These are phyloP conservation scores for Cyberlindnera maritima DNA, from an alignment of 805 yeast genomes.

Conservation along the genomic window DNA sequence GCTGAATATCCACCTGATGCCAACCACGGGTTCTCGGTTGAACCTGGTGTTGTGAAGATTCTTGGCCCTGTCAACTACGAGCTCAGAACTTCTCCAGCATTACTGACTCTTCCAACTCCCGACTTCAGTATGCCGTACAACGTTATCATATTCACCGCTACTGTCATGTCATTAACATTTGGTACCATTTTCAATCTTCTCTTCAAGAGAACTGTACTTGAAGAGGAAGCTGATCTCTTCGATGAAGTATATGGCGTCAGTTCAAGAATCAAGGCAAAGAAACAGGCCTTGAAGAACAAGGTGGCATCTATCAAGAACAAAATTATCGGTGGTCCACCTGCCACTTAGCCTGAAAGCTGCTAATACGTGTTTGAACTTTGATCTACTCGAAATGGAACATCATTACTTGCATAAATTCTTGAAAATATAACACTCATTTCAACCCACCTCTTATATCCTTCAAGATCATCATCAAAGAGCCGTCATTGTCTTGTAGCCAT, in stretches of 20 bases:
- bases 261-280: constrained; percentile 7
- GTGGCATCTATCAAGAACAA: neutral
- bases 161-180: constrained; percentile 88
- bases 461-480: constrained; percentile 31
- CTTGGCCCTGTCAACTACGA: constrained; percentile 43
- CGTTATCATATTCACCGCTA: constrained; percentile 89
- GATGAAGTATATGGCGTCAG: constrained; percentile 19
- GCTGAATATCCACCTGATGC: constrained; percentile 99
- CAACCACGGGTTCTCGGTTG: constrained; percentile 93
- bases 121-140: constrained; percentile 99
- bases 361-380: no score
- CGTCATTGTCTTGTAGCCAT: constrained; percentile 33
- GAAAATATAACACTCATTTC: constrained; percentile 5
- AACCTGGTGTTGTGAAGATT: constrained; percentile 80
- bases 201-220: constrained; percentile 70
- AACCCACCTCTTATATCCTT: constrained; percentile 35
- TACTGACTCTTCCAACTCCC: constrained; percentile 89
- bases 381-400: no score
- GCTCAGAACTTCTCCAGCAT: constrained; percentile 79
- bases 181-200: constrained; percentile 82
- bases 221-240: constrained; percentile 47
- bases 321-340: no score
- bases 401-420: neutral
- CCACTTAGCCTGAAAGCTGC: no score
- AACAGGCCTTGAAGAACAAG: constrained; percentile 1